Percentiles rank a stretch among this genome's conserved stretches.
Conservation (phyloP, 768 basidiomycete species). For the Boletus vinaceobasis region DNA sequence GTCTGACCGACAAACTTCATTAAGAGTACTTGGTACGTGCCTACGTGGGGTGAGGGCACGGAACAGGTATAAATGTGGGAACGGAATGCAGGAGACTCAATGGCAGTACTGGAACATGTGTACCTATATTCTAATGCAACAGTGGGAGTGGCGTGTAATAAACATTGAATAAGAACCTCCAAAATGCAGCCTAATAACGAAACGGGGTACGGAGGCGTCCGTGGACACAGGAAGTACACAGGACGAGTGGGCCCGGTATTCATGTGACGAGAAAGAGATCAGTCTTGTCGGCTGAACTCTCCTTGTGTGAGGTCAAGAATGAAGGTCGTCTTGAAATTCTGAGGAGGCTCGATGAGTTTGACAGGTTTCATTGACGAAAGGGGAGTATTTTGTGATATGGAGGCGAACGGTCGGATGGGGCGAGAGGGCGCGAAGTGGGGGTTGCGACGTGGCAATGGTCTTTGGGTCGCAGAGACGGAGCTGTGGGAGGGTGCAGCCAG, state of each 20-base stretch:
- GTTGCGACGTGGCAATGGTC: slow-evolving; percentile 39
- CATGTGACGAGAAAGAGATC: slow-evolving; percentile 7
- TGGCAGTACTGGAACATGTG: slow-evolving; percentile 16
- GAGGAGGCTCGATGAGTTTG: slow-evolving; percentile 79
- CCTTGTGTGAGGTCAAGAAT: slow-evolving; percentile 79
- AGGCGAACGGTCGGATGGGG: slow-evolving; percentile 74
- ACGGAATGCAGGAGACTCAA: background rate
- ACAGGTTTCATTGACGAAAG: slow-evolving; percentile 44
- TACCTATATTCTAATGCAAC: slow-evolving; percentile 17
- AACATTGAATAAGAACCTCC: slow-evolving; percentile 22
- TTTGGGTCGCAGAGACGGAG: slow-evolving; percentile 30
- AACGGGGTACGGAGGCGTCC: background rate
- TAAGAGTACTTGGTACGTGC: background rate
- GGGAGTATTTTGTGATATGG: slow-evolving; percentile 37
- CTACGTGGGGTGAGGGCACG: background rate
- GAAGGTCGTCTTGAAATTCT: slow-evolving; percentile 66
- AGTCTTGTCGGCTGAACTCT: slow-evolving; percentile 72
- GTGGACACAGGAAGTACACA: background rate
- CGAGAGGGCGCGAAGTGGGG: slow-evolving; percentile 68
- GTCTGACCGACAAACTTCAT: background rate
- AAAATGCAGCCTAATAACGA: background rate
- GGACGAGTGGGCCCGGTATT: background rate
- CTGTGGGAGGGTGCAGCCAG: slow-evolving; percentile 45
- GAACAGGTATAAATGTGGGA: background rate
- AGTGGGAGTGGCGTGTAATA: slow-evolving; percentile 15